These are phyloP conservation scores for Thuidium tamariscinum DNA, from an alignment of 225 moss, liverwort and hornwort species.

Conservation along the genomic window DNA sequence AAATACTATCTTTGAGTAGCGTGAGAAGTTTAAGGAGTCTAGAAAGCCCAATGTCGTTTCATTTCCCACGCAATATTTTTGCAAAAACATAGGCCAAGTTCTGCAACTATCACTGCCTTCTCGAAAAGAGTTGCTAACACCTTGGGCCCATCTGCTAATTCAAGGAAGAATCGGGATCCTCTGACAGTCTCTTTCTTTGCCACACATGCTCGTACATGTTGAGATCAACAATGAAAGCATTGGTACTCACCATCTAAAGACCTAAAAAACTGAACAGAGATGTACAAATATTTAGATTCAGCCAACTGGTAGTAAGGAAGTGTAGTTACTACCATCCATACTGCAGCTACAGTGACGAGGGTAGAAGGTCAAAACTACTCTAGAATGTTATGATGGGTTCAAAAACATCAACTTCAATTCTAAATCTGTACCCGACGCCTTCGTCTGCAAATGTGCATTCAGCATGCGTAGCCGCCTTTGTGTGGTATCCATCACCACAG, in stretches of 20 bases:
- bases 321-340: not conserved
- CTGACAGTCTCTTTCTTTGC: not conserved
- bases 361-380: not conserved
- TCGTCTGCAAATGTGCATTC: constrained; percentile 25
- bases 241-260: not conserved
- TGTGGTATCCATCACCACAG: constrained; percentile 13
- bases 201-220: not conserved
- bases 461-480: constrained; percentile 20
- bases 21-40: not conserved
- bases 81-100: not conserved
- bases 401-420: not conserved
- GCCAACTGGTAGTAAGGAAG: not conserved
- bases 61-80: not conserved
- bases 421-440: constrained; percentile 8
- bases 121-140: not conserved
- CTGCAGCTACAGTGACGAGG: not conserved
- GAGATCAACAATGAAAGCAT: not conserved
- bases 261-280: not conserved
- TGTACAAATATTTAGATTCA: not conserved
- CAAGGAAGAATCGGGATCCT: not conserved
- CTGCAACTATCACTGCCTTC: not conserved
- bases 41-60: not conserved
- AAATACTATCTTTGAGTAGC: not conserved
- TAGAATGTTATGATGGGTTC: not conserved
- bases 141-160: not conserved